Base-by-base conservation (phyloP, 768 basidiomycete species). In the Kwoniella dendrophila region DNA sequence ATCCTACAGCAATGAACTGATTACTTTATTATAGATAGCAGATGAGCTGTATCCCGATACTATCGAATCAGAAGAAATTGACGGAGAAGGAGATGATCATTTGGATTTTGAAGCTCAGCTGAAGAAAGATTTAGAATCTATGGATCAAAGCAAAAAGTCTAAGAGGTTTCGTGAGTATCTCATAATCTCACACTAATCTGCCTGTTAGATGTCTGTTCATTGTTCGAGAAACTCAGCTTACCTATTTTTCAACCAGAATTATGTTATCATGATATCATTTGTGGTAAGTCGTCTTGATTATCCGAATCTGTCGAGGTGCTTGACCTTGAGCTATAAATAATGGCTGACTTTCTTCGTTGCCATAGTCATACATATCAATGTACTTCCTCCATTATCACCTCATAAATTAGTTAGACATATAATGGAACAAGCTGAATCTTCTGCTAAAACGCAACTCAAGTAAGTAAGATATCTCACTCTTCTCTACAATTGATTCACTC, bases 31-130 rank as follows among this genome's bases (percentile, higher is more conserved):
- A 45, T 27, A 67, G 66, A 40, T 69, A 10, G 71, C 66, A 52
- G 71, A 73, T 34, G 68, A 73, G 59, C 50, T 73, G 29, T 73
- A 73, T 47, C 71, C 71, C 14, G 71, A 73, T n/a, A 70, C 68
- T 12, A 49, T 53, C 45, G 68, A 67, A 20, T 41, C 38, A 20
- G 48, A 38, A 10, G 60, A 55, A 16, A 64, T 62, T 38, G 32
- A 45, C 22, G 59, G 66, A 32, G 34, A 56, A 14, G 54, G 56
- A 12, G 59, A 22, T 29, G 69, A 64, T 20, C 67, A 69, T 6
- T 32, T 63, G 12, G 73, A 75, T 54, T 36, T 75, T 14, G 73
- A 75, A 44, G 67, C 59, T 20, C 54, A 65, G 60, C 52, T 75
- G 41, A 64, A 75, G 63, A 57, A 57, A 48, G 73, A 75, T 50